phyloP scores from a whole-genome alignment of 129 eudicot genomes.

The Flaveria bidentis region DNA sequence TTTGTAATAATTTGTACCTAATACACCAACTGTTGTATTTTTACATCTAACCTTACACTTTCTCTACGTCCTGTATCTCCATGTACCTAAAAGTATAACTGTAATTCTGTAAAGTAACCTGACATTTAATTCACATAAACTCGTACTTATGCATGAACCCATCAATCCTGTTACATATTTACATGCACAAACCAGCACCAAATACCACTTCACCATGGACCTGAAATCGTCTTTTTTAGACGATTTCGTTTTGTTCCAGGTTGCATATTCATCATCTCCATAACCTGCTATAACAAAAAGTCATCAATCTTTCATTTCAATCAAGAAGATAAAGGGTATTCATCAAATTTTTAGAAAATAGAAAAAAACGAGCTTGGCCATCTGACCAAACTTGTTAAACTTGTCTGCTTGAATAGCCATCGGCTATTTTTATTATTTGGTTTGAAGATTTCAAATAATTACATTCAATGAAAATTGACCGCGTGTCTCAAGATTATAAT shows the following conservation, averaged over 20 bases:
- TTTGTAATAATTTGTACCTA: conserved; percentile 16
- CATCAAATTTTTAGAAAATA: not conserved
- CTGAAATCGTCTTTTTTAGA: conserved; percentile 75
- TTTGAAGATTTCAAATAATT: not conserved
- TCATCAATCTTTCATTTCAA: not conserved
- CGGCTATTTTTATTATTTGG: not conserved
- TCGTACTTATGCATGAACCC: conserved; percentile 4
- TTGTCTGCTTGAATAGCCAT: too few species aligned
- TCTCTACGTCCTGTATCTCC: conserved; percentile 25
- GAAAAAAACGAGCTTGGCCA: not conserved
- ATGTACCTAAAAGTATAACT: conserved; percentile 8
- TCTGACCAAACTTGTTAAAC: not conserved
- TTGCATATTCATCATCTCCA: conserved; percentile 69
- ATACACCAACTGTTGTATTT: conserved; percentile 5
- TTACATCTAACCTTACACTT: conserved; percentile 13
- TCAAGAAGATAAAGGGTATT: not conserved
- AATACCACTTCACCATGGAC: conserved; percentile 69
- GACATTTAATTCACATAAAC: conserved; percentile 25
- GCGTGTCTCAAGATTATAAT: not conserved
- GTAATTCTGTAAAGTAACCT: conserved; percentile 4
- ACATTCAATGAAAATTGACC: not conserved
- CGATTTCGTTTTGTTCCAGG: conserved; percentile 55
- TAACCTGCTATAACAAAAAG: conserved; percentile 39
- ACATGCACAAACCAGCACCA: conserved; percentile 13
- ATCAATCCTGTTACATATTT: conserved; percentile 31